These are phyloP conservation scores for Pleurostoma richardsiae DNA, from an alignment of 2,329 filamentous ascomycete species.

Conservation along the genomic window DNA sequence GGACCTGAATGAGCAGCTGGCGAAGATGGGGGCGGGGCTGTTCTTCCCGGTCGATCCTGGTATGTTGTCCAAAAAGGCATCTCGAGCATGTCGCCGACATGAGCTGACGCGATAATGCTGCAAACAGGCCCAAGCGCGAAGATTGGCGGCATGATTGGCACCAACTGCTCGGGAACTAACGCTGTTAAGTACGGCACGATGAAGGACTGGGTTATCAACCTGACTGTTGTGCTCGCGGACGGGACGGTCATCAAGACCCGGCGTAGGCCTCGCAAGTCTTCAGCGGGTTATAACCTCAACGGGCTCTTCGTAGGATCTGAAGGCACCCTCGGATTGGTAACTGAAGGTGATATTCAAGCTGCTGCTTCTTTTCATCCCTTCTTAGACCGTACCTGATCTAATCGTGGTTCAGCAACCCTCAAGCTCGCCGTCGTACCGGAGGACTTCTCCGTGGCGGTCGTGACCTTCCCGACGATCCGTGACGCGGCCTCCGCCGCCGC, in stretches of 20 bases:
- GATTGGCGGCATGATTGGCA: conserved; percentile 80
- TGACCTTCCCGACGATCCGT: conserved; percentile 72
- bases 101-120: not conserved
- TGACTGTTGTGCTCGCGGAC: conserved; percentile 76
- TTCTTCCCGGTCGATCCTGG: conserved; percentile 92
- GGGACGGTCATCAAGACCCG: conserved; percentile 76
- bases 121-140: conserved; percentile 55
- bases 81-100: too few relatives aligned
- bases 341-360: conserved; percentile 47
- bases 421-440: conserved; percentile 75
- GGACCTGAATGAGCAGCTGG: conserved; percentile 68
- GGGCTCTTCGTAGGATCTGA: conserved; percentile 76
- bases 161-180: conserved; percentile 74
- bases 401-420: conserved; percentile 53
- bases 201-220: conserved; percentile 82
- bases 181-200: conserved; percentile 79
- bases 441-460: conserved; percentile 72
- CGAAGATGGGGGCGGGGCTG: conserved; percentile 66
- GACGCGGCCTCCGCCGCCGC: conserved; percentile 71
- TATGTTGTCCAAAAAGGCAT: conserved; percentile 14
- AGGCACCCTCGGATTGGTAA: conserved; percentile 75
- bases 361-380: not conserved
- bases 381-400: not conserved
- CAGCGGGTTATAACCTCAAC: conserved; percentile 80
- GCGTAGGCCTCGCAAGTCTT: conserved; percentile 71